These are phyloP conservation scores for Aspergillus pseudoviridinutans DNA, from an alignment of 2,329 filamentous ascomycete genomes.

Conservation along the genomic window DNA sequence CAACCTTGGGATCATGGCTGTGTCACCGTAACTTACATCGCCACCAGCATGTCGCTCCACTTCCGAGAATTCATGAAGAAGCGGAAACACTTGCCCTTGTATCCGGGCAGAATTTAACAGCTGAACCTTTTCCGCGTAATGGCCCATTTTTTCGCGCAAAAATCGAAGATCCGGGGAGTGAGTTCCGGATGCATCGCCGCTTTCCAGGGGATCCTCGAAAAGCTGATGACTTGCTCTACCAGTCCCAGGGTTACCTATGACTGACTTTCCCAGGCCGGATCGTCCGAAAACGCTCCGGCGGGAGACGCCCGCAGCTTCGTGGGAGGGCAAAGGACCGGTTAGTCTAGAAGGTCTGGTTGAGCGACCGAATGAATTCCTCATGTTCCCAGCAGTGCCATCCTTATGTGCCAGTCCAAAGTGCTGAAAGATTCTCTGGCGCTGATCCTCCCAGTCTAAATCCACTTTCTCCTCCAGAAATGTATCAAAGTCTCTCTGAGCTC, in stretches of 20 bases:
- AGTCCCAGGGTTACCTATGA: constrained; percentile 75
- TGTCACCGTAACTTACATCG: constrained; percentile 44
- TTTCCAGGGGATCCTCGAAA: constrained; percentile 64
- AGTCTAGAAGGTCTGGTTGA: constrained; percentile 36
- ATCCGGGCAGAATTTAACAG: constrained; percentile 71
- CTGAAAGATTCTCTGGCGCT: constrained; percentile 88
- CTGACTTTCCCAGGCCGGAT: constrained; percentile 73
- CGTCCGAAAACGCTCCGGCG: constrained; percentile 61
- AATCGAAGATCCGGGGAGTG: constrained; percentile 68
- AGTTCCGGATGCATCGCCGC: constrained; percentile 48
- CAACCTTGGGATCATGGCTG: background rate
- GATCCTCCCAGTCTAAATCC: constrained; percentile 91
- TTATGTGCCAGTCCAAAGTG: constrained; percentile 80
- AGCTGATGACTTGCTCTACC: constrained; percentile 57
- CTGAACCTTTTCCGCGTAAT: constrained; percentile 74
- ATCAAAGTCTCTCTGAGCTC: constrained; percentile 88
- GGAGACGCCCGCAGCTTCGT: constrained; percentile 35
- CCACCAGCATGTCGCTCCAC: constrained; percentile 69
- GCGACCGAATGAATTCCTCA: constrained; percentile 49
- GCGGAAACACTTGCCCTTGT: constrained; percentile 63
- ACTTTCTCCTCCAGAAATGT: constrained; percentile 91
- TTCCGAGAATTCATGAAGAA: constrained; percentile 71
- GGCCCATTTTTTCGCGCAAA: constrained; percentile 76
- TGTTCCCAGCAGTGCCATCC: constrained; percentile 37
- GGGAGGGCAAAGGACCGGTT: constrained; percentile 42